Evolutionary conservation across 257 asterid species (phyloP).

Genomic region (Coffea canephora): DNA sequence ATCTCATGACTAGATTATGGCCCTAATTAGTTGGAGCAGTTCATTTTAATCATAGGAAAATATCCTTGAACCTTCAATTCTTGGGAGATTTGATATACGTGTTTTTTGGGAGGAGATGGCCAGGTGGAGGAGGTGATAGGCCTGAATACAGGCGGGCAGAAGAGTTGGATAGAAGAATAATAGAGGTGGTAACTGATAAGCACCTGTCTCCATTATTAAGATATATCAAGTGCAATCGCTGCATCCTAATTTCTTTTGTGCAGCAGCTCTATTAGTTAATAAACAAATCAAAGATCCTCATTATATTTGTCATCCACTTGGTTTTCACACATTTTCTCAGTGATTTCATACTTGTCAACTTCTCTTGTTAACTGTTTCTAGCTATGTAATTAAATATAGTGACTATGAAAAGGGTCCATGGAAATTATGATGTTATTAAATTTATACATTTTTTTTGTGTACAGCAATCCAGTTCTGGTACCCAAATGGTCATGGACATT

Average conservation of each 20-base stretch:
- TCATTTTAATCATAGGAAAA: not conserved
- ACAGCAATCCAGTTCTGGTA: not conserved
- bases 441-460: too few relatives aligned
- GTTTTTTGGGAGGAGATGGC: not conserved
- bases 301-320: too few relatives aligned
- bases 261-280: too few relatives aligned
- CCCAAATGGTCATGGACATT: not conserved
- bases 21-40: slow-evolving; percentile 2
- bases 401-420: too few relatives aligned
- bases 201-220: too few relatives aligned
- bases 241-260: not conserved
- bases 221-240: not conserved
- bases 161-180: not conserved
- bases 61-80: not conserved
- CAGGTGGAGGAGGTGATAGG: not conserved
- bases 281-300: too few relatives aligned
- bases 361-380: too few relatives aligned
- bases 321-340: too few relatives aligned
- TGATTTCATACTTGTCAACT: too few relatives aligned
- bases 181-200: too few relatives aligned
- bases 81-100: not conserved
- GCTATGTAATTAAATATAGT: too few relatives aligned
- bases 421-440: too few relatives aligned
- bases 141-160: not conserved
- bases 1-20: slow-evolving; percentile 27